A percentile compares a stretch with the other conserved stretches of the same genome.
Evolutionary conservation across 768 basidiomycete genomes (phyloP).

Genomic region (Amanita muscaria): DNA sequence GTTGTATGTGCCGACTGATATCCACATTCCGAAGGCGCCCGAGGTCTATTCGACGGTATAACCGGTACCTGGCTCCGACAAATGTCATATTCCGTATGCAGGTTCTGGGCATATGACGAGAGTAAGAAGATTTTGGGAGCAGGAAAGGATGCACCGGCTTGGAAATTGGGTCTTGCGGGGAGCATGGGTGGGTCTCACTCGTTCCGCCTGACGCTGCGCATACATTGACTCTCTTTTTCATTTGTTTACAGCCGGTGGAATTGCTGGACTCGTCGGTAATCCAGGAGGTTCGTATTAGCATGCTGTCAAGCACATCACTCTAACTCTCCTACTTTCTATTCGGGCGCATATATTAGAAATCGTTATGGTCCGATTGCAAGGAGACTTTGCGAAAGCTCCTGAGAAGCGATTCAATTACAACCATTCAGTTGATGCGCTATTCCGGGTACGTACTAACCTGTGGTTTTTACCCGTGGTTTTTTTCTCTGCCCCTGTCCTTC

Average conservation of each 20-base stretch:
- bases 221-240: constrained; percentile 7
- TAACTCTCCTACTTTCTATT: no score
- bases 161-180: constrained; percentile 74
- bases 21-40: constrained; percentile 32
- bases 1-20: no score
- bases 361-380: constrained; percentile 84
- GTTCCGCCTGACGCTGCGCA: constrained; percentile 3
- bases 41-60: constrained; percentile 81
- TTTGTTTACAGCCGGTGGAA: constrained; percentile 71
- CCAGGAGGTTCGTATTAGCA: no score
- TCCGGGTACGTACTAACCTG: constrained; percentile 48
- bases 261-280: constrained; percentile 85
- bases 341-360: no score
- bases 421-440: constrained; percentile 82
- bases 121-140: constrained; percentile 79
- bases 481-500: not conserved
- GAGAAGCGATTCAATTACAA: constrained; percentile 89
- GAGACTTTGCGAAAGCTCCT: constrained; percentile 81
- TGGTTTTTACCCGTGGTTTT: not conserved
- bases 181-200: constrained; percentile 62
- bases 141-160: constrained; percentile 62
- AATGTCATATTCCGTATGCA: constrained; percentile 86
- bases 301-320: not conserved
- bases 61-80: constrained; percentile 85
- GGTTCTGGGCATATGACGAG: constrained; percentile 93